These are phyloP conservation scores for Neostapfia colusana DNA, from an alignment of 176 grass and related monocot species.

Conservation along the genomic window DNA sequence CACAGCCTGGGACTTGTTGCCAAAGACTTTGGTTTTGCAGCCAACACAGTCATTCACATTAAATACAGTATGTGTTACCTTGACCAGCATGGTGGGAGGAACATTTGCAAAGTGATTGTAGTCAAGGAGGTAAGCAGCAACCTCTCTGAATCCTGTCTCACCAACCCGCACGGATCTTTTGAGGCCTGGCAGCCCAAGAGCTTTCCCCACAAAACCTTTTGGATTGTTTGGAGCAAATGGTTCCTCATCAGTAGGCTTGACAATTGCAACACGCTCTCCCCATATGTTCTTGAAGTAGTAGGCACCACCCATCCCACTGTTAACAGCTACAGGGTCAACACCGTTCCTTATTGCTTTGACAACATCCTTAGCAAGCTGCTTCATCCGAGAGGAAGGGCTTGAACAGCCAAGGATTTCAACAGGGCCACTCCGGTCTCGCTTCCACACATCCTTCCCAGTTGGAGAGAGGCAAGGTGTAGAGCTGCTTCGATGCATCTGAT, in stretches of 20 bases:
- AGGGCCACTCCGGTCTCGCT: slow-evolving; percentile 62
- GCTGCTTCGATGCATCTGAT: slow-evolving; percentile 74
- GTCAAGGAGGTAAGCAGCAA: slow-evolving; percentile 87
- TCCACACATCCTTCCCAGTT: slow-evolving; percentile 56
- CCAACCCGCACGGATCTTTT: slow-evolving; percentile 91
- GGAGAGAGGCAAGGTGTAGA: slow-evolving; percentile 92
- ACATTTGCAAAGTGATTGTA: slow-evolving; percentile 77
- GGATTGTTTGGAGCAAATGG: slow-evolving; percentile 97
- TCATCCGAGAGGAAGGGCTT: slow-evolving; percentile 63
- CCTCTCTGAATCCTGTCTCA: slow-evolving; percentile 91
- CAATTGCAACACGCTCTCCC: slow-evolving; percentile 86
- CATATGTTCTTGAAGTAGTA: slow-evolving; percentile 78
- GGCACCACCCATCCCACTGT: slow-evolving; percentile 84
- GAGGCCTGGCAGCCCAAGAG: slow-evolving; percentile 83
- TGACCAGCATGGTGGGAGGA: slow-evolving; percentile 81
- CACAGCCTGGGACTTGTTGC: slow-evolving; percentile 47
- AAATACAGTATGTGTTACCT: slow-evolving; percentile 82
- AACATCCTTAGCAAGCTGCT: slow-evolving; percentile 77
- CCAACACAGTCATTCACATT: slow-evolving; percentile 66
- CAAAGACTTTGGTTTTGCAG: slow-evolving; percentile 45
- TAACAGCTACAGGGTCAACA: slow-evolving; percentile 73
- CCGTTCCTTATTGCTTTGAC: slow-evolving; percentile 70
- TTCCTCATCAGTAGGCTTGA: slow-evolving; percentile 96
- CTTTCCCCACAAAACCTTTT: slow-evolving; percentile 83
- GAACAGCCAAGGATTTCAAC: slow-evolving; percentile 88